phyloP scores from a whole-genome alignment of 805 yeast species.

The Starmerella etchellsii region DNA sequence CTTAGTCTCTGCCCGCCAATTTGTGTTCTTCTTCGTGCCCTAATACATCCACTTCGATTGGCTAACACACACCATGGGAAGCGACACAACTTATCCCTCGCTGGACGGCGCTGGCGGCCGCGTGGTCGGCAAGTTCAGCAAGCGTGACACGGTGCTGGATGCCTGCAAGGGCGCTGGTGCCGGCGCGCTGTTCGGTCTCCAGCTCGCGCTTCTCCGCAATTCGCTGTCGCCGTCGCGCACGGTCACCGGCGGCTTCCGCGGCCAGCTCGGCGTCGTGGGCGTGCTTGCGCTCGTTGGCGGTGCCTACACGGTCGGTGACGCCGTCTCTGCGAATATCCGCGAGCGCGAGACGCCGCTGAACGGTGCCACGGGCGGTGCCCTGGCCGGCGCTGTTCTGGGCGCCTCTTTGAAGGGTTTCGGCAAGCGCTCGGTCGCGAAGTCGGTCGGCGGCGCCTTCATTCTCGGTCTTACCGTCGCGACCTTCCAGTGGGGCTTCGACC shows the following conservation, averaged over 20 bases:
- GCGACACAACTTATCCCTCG: conserved; percentile 18
- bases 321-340: conserved; percentile 45
- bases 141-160: conserved; percentile 43
- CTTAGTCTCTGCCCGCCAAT: neutral
- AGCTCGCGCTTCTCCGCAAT: conserved; percentile 35
- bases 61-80: conserved; percentile 8
- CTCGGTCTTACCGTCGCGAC: conserved; percentile 36
- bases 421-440: conserved; percentile 28
- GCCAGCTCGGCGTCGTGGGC: conserved; percentile 22
- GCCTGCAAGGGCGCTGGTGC: conserved; percentile 36
- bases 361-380: conserved; percentile 38
- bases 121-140: conserved; percentile 37
- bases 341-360: conserved; percentile 52
- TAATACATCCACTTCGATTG: conserved; percentile 1
- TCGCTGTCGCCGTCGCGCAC: conserved; percentile 23
- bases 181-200: conserved; percentile 37
- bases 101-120: conserved; percentile 21
- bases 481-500: conserved; percentile 26
- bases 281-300: conserved; percentile 38
- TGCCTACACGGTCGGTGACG: conserved; percentile 32
- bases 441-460: conserved; percentile 36
- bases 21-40: neutral
- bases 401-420: conserved; percentile 22
- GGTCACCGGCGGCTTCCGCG: conserved; percentile 23
- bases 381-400: conserved; percentile 36